These are phyloP conservation scores for Alternaria metachromatica DNA, from an alignment of 2,329 filamentous ascomycete species.

Conservation along the genomic window DNA sequence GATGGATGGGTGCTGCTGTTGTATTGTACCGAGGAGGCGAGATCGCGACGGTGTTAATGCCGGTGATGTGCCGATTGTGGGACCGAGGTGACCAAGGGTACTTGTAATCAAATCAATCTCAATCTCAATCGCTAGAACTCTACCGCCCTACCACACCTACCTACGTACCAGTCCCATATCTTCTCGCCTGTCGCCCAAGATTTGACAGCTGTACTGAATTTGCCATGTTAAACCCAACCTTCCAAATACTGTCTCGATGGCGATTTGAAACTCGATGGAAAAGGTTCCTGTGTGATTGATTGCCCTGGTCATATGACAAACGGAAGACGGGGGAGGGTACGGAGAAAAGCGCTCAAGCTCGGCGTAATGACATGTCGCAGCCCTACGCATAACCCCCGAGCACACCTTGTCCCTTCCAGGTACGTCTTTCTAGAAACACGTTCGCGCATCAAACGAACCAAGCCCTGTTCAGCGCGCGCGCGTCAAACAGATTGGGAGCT, in stretches of 20 bases:
- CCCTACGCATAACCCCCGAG: not conserved
- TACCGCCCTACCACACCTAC: fast-evolving
- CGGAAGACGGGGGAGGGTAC: not conserved
- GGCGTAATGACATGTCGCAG: not conserved
- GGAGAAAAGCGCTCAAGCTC: not conserved
- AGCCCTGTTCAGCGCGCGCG: not conserved
- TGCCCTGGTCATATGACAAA: not conserved
- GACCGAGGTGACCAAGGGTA: not conserved
- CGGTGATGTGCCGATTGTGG: not conserved
- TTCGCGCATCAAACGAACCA: constrained; percentile 7
- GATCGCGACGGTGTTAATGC: not conserved
- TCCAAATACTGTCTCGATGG: not conserved
- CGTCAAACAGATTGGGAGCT: not conserved
- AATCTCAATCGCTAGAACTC: not conserved
- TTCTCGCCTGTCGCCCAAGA: not conserved
- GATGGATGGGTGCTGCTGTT: not conserved
- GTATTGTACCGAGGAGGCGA: not conserved
- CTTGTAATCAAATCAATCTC: not conserved
- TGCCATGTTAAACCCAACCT: not conserved
- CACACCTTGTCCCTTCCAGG: not conserved
- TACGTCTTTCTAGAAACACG: constrained; percentile 10
- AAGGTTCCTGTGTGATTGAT: not conserved
- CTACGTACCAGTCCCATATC: not conserved
- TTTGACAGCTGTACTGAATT: not conserved
- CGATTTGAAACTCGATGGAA: not conserved